Percentiles rank a stretch among this genome's conserved stretches.
Evolutionary conservation across 371 early-diverging fungal genomes (phyloP).

Genomic region (Mortierella sp.): DNA sequence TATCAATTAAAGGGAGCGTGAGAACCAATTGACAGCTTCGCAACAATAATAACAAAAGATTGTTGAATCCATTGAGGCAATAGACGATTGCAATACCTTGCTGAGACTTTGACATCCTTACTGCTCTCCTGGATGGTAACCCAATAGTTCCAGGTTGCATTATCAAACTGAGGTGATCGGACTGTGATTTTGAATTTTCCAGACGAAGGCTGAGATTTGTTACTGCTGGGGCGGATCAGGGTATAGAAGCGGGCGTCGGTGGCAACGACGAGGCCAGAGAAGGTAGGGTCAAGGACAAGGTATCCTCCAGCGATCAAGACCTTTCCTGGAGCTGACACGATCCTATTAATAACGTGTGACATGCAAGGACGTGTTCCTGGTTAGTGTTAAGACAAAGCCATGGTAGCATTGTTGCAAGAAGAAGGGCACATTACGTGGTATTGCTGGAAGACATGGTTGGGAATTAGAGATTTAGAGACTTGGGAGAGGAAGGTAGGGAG

Average conservation of each 20-base stretch:
- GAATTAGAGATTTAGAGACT: no score
- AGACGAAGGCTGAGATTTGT: neutral
- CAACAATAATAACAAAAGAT: neutral
- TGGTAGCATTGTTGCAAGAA: neutral
- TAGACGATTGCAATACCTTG: conserved; percentile 16
- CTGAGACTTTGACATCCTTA: conserved; percentile 22
- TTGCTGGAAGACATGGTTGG: conserved; percentile 10
- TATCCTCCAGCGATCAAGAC: conserved; percentile 96
- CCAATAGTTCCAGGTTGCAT: conserved; percentile 75
- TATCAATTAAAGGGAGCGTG: neutral
- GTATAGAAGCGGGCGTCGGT: conserved; percentile 89
- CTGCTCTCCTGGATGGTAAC: conserved; percentile 25
- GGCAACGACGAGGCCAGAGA: conserved; percentile 87
- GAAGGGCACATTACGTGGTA: conserved; percentile 24
- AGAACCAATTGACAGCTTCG: no score
- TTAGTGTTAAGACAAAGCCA: no score
- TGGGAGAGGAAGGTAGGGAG: neutral
- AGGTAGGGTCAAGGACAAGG: conserved; percentile 87
- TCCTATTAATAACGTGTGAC: conserved; percentile 9
- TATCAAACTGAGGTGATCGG: conserved; percentile 78
- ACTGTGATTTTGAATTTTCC: conserved; percentile 61
- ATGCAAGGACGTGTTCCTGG: no score
- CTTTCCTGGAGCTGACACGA: conserved; percentile 94
- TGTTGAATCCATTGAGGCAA: neutral
- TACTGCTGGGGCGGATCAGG: conserved; percentile 59